Evolutionary conservation across 106 monocot species (phyloP).

Genomic region (Acanthochlamys bracteata): DNA sequence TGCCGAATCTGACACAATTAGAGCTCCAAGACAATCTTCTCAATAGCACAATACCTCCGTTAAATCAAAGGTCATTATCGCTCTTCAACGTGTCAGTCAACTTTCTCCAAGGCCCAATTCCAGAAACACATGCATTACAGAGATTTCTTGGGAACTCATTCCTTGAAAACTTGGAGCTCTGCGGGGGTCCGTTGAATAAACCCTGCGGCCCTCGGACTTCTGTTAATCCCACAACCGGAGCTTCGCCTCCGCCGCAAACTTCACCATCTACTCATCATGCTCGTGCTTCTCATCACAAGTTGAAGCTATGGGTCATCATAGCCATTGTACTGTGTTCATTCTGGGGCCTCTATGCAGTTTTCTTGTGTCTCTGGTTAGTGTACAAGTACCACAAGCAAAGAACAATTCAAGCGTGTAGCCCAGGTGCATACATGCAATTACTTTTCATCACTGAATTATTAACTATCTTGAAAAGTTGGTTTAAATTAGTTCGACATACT

Average conservation of each 20-base stretch:
- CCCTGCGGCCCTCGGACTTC: slow-evolving; percentile 9
- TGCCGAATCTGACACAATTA: slow-evolving; percentile 20
- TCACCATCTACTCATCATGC: no score
- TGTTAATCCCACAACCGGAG: background rate
- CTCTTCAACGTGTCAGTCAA: slow-evolving; percentile 48
- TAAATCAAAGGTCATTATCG: slow-evolving; percentile 25
- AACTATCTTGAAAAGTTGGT: no score
- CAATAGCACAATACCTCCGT: slow-evolving; percentile 33
- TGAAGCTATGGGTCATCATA: slow-evolving; percentile 8
- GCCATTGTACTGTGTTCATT: slow-evolving; percentile 8
- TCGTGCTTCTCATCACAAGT: no score
- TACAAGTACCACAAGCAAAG: slow-evolving; percentile 3
- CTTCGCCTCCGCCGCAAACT: background rate
- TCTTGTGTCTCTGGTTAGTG: slow-evolving; percentile 6
- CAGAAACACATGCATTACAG: slow-evolving; percentile 24
- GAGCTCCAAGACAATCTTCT: slow-evolving; percentile 57
- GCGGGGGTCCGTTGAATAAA: slow-evolving; percentile 28
- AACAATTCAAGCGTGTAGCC: background rate
- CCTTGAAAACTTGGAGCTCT: slow-evolving; percentile 35
- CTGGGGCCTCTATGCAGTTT: background rate
- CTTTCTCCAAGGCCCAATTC: slow-evolving; percentile 41
- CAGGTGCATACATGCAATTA: no score
- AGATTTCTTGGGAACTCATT: slow-evolving; percentile 24
- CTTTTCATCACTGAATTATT: no score
- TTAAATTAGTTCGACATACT: no score